Conservation (phyloP, 805 yeast species). For the Metschnikowia henanensis region DNA sequence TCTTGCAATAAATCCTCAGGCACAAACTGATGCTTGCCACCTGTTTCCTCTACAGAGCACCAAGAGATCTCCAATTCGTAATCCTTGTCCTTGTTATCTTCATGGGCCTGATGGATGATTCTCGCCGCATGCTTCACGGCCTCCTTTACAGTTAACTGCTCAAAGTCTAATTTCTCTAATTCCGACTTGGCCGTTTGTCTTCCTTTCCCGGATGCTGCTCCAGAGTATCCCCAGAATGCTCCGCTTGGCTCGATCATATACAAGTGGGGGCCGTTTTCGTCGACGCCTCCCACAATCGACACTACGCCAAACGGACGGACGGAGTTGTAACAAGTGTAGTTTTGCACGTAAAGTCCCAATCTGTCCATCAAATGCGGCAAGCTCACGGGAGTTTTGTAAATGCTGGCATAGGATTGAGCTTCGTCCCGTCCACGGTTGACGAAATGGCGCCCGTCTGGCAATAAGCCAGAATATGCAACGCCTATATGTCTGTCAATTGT, state of each 20-base stretch:
- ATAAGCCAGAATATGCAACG: slow-evolving; percentile 89
- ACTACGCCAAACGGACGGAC: slow-evolving; percentile 98
- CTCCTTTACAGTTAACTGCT: slow-evolving; percentile 66
- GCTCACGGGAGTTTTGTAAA: slow-evolving; percentile 75
- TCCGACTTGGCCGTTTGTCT: slow-evolving; percentile 98
- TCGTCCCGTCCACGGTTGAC: slow-evolving; percentile 93
- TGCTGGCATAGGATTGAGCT: slow-evolving; percentile 72
- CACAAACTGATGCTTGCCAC: slow-evolving; percentile 75
- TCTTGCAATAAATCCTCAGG: slow-evolving; percentile 79
- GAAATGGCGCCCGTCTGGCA: slow-evolving; percentile 96
- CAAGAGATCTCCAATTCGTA: slow-evolving; percentile 94
- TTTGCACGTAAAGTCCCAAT: slow-evolving; percentile 89
- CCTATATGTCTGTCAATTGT: slow-evolving; percentile 93
- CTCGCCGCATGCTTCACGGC: slow-evolving; percentile 94
- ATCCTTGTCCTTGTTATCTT: slow-evolving; percentile 96
- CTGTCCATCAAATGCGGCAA: slow-evolving; percentile 83
- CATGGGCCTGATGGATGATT: slow-evolving; percentile 92
- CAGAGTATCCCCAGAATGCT: slow-evolving; percentile 94
- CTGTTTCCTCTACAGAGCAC: slow-evolving; percentile 75
- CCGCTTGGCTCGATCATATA: slow-evolving; percentile 99
- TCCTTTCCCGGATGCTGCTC: slow-evolving; percentile 98
- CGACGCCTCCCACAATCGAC: slow-evolving; percentile 92
- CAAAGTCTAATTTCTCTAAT: slow-evolving; percentile 83
- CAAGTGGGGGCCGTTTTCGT: slow-evolving; percentile 85
- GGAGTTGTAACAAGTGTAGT: slow-evolving; percentile 92